Evolutionary conservation across 495 filamentous ascomycete genomes (phyloP), one percentile per base, ranked within the genome.

Genomic region (Xylaria longipes): DNA sequence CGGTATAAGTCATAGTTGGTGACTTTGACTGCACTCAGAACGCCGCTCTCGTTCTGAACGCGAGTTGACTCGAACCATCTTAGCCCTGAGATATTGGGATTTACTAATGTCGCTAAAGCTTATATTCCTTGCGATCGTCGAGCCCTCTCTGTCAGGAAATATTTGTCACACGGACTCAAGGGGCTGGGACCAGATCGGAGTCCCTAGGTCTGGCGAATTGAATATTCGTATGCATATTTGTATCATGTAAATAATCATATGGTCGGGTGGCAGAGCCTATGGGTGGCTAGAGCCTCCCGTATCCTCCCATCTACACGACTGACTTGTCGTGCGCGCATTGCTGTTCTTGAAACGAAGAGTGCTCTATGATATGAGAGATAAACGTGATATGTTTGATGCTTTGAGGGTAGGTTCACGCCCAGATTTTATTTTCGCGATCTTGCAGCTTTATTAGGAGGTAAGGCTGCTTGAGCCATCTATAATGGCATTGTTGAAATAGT

Each of bases 1-100:
- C 41, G 60, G 60, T 63, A 63, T 17, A 63, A n/a, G n/a, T 63
- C 60, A 46, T 63, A 63, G 41, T 45, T 46, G 31, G 63, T 65
- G 27, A 66, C 64, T 39, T 54, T 66, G 29, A 66, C 64, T 52
- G 45, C 45, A 52, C 14, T 54, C 6, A 66, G 4, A 37, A 35
- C 45, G 45, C 27, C 33, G 33, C 29, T 39, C 43, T 39, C 37
- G 22, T 52, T 63, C 14, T 43, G 37, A 43, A 3, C 0, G 45
- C 9, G 5, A 5, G 6, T 37, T 20, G 17, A 11, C 3, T 22
- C n/a, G 64, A 52, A 66, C 64, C 64, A 66, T 2, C 43, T 66
- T 27, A n/a, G 15, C 43, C 12, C 48, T 22, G 33, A 65, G 41
- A n/a, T 48, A 65, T 65, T 50, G 39, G 17, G 39, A 45, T 50